Evolutionary conservation across 2,329 filamentous ascomycete genomes (phyloP).

Genomic region (Monilinia aucupariae): DNA sequence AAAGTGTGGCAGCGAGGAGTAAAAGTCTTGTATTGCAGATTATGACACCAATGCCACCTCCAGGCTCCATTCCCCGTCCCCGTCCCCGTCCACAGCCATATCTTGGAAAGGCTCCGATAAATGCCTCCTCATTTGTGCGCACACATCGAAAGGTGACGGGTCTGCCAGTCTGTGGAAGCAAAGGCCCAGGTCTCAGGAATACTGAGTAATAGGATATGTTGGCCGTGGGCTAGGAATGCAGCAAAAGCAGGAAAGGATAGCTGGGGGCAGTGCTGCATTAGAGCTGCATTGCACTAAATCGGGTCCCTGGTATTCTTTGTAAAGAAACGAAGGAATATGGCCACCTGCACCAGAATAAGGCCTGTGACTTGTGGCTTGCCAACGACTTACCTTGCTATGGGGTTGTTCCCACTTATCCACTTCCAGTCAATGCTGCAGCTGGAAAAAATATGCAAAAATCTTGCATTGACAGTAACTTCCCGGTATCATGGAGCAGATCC

Average conservation of each 20-base stretch:
- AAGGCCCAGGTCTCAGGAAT: neutral
- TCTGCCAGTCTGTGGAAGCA: neutral
- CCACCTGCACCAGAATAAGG: conserved; percentile 10
- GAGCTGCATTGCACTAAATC: conserved; percentile 14
- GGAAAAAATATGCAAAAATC: conserved; percentile 15
- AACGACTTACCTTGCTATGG: neutral
- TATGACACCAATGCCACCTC: conserved; percentile 9
- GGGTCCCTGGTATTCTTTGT: neutral
- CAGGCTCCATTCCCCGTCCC: neutral
- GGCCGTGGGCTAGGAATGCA: neutral
- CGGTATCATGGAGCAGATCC: conserved; percentile 14
- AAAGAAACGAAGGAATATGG: conserved; percentile 2
- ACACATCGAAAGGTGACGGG: conserved; percentile 10
- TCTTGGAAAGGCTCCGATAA: neutral
- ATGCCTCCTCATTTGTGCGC: conserved; percentile 6
- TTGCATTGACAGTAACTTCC: conserved; percentile 3
- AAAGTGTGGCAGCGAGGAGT: conserved; percentile 6
- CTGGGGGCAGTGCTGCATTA: conserved; percentile 13
- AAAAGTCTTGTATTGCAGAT: neutral
- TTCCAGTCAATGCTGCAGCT: conserved; percentile 16
- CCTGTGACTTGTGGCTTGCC: too few species aligned
- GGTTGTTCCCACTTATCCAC: conserved; percentile 8
- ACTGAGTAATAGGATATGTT: neutral
- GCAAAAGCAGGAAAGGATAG: neutral
- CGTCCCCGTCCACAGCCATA: neutral